Percentiles rank a stretch among this genome's conserved stretches.
phyloP scores from a whole-genome alignment of 495 filamentous ascomycete species.

The Parathielavia appendiculata region DNA sequence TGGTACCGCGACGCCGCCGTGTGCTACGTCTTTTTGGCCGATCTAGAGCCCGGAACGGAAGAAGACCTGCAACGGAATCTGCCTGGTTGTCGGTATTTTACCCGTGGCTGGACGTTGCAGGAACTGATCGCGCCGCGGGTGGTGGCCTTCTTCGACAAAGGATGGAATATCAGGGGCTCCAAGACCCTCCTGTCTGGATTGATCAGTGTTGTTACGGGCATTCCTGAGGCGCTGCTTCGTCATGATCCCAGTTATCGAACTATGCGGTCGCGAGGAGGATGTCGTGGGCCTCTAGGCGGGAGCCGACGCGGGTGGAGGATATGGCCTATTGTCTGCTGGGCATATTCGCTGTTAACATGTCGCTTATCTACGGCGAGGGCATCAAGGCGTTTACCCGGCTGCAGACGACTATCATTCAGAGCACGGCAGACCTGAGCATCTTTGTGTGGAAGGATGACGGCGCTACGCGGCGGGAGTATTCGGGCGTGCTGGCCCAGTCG shows the following conservation, averaged over 20 bases:
- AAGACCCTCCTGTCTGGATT: neutral
- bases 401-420: constrained; percentile 27
- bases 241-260: neutral
- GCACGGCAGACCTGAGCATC: constrained; percentile 28
- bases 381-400: constrained; percentile 22
- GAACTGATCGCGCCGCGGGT: constrained; percentile 7
- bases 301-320: constrained; percentile 21
- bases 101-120: neutral
- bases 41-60: neutral
- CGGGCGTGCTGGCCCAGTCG: constrained; percentile 2
- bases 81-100: neutral
- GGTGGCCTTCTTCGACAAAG: constrained; percentile 6
- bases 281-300: constrained; percentile 20
- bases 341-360: constrained; percentile 29
- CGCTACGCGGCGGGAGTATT: neutral
- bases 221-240: neutral
- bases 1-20: constrained; percentile 9
- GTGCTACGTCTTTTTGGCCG: constrained; percentile 7
- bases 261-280: constrained; percentile 16
- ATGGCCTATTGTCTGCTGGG: constrained; percentile 26
- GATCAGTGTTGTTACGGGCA: constrained; percentile 1
- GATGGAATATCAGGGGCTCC: constrained; percentile 4
- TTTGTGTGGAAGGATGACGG: constrained; percentile 26
- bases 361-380: constrained; percentile 29
- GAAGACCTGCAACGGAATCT: neutral